Base-by-base conservation (phyloP, 331 rosid species). In the Phaseolus coccineus region DNA sequence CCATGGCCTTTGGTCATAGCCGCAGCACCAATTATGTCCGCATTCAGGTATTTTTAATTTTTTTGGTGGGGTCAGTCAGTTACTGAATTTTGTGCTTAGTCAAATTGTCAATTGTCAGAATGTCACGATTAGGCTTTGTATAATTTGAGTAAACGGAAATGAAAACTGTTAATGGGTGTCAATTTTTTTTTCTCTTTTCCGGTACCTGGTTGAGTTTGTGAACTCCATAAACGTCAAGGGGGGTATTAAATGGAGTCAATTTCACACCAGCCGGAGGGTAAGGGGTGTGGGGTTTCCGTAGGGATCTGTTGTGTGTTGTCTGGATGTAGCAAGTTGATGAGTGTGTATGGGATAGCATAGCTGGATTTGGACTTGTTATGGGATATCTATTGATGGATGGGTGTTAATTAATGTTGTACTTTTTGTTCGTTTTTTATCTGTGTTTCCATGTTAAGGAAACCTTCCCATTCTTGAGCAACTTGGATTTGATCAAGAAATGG, bases 1-100 rank as follows among this genome's bases (percentile, higher is more conserved):
- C 98, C 78, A 96, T 93, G 94, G 98, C 99, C 12, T 93, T 96
- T 4, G 97, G 90, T 4, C 98, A 93, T 46, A 77, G 77, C 83
- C 89, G 93, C 30, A 87, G 94, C 79, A 80, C 84, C 33, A 93
- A 91, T 80, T 96, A 96, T 77, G 94, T 93, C 77, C 97, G 99
- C 73, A 86, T 96, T 88, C 99, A 95, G 99, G 99, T 95, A 85
- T 2, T 22, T 47, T 30, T 22, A 47, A 24, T 28, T 51, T 37
- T 35, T 3, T 22, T 73, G 25, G 6, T 4, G 22, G 22, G 51
- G 50, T 72, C 80, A 64, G 50, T 72, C 80, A 64, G 77, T 71
- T 47, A 13, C 6, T 52, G 71, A 71, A 77, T 28, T 68, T 74
- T 79, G 76, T 65, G 37, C 68, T 48, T 65, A 53, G 78, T 50